A percentile compares a stretch with the other conserved stretches of the same genome.
These are phyloP conservation scores for Deuterostichococcus epilithicus DNA, from an alignment of 139 green algal species.

Conservation along the genomic window DNA sequence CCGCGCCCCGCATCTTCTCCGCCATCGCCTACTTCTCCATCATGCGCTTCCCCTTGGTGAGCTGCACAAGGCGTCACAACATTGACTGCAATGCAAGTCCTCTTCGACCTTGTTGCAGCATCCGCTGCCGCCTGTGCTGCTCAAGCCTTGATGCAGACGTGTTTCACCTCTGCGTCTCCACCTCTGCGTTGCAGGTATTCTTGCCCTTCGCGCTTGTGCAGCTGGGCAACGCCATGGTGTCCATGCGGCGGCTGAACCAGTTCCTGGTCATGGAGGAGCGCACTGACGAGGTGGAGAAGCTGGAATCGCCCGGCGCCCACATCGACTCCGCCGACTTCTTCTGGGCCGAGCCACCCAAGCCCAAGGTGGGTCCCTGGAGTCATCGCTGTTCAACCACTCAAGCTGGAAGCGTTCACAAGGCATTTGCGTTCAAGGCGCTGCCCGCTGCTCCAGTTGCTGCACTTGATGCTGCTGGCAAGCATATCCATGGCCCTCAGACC, in stretches of 20 bases:
- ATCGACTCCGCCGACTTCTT: conserved; percentile 37
- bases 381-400: too few relatives aligned
- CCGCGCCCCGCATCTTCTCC: conserved; percentile 72
- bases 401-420: too few relatives aligned
- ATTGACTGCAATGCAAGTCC: background rate
- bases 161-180: too few relatives aligned
- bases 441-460: too few relatives aligned
- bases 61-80: background rate
- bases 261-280: conserved; percentile 55
- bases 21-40: conserved; percentile 88
- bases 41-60: conserved; percentile 88
- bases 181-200: conserved; percentile 4
- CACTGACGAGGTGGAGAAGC: conserved; percentile 29
- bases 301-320: conserved; percentile 16
- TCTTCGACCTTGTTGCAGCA: background rate
- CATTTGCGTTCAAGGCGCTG: too few relatives aligned
- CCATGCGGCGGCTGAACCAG: conserved; percentile 38
- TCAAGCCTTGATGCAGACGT: too few relatives aligned
- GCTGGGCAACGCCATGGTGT: conserved; percentile 50
- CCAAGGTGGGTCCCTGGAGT: background rate
- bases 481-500: too few relatives aligned
- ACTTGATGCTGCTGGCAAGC: too few relatives aligned
- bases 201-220: conserved; percentile 25
- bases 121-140: too few relatives aligned
- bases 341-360: conserved; percentile 34